Base-by-base conservation (phyloP, 1,139 yeast species). In the Yamadazyma sp. region DNA sequence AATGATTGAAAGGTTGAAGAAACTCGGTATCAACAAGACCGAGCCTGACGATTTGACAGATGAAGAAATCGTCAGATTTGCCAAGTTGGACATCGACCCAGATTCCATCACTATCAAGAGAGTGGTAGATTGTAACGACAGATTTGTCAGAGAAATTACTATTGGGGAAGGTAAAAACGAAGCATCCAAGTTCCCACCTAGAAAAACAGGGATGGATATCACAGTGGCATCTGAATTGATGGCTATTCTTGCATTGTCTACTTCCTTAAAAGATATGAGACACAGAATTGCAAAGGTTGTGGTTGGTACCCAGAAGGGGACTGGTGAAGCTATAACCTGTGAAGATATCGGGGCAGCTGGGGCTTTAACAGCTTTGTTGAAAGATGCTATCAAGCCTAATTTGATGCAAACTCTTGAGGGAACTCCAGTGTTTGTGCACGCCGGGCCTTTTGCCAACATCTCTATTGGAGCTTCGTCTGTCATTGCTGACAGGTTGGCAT, bases 351-450 rank as follows among this genome's bases (percentile, higher is more conserved):
- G 91, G 22, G 78, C 83, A 63, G 87, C 89, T 25, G 94, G 92
- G 56, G 92, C 94, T 32, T 69, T 84, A 46, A 80, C 92, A 38
- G 91, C 92, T 1, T 67, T 85, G 51, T 65, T 85, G 55, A 84
- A 83, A 58, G 92, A 85, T 60, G 87, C 91, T n/a, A 74, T 84
- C 48, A 85, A 84, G 59, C 94, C 94, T 49, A 85, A 83, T 56
- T 69, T 85, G 61, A 85, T 85, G 94, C 94, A 85, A 66, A 81
- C 91, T 31, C 70, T 85, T 54, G 92, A 85, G 64, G 94, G 94
- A 47, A 83, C 91, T 6, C 94, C 92, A 3, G 92, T 84, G 14
- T 76, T 85, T 59, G 88, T 85, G 22, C 94, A 85, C 55, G 92
- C 92, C 25, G 94, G 94, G 45, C 94, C 94, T 39, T 85, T 85